These are phyloP conservation scores for Rhododendron simsii DNA, from an alignment of 148 eudicot species.

Conservation along the genomic window DNA sequence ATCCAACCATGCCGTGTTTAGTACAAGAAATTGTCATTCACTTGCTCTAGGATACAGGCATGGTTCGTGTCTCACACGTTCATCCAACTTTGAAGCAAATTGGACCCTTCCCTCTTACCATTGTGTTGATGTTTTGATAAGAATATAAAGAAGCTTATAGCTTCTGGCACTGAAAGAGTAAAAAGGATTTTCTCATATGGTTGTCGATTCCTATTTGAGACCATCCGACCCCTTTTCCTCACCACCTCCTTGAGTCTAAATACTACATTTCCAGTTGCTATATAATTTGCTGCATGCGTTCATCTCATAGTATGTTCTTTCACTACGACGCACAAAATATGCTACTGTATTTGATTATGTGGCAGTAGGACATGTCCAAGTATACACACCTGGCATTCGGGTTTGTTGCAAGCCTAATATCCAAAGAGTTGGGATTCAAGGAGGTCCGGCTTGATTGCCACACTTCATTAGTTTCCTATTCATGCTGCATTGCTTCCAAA, in stretches of 20 bases:
- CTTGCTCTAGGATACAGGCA: background rate
- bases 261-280: background rate
- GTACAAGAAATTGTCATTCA: no score
- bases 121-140: background rate
- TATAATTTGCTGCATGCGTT: background rate
- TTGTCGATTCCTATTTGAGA: background rate
- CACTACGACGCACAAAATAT: background rate
- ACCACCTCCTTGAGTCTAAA: no score
- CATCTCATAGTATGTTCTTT: background rate
- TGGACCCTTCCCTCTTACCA: background rate
- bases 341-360: no score
- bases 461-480: background rate
- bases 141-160: background rate
- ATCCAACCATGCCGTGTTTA: background rate
- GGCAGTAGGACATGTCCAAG: no score
- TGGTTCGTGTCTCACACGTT: background rate
- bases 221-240: background rate
- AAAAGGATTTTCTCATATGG: no score
- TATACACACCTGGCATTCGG: no score
- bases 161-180: background rate
- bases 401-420: no score
- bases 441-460: background rate
- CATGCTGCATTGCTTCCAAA: no score
- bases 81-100: background rate
- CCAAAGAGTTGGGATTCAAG: no score